Evolutionary conservation across 306 rosid species (phyloP).

Genomic region (peach (Prunus persica)): Prunus_persica_NCBIv2 NC_034010.1:13699501-13700000

Average conservation of each 20-base stretch:
- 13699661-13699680: conserved; percentile 13
- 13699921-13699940: no score
- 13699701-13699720: conserved; percentile 16
- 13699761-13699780: conserved; percentile 18
- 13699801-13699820: neutral
- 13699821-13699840: neutral
- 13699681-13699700: conserved; percentile 18
- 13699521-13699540: no score
- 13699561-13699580: no score
- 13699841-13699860: neutral
- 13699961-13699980: no score
- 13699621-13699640: conserved; percentile 8
- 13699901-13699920: no score
- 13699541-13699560: no score
- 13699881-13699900: no score
- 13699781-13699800: conserved; percentile 26
- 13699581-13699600: no score
- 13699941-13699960: no score
- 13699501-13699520: no score
- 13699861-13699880: neutral
- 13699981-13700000: no score
- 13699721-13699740: conserved; percentile 20
- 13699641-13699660: neutral
- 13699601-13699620: neutral
- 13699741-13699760: conserved; percentile 16